A percentile compares a stretch with the other conserved stretches of the same genome.
phyloP scores from a whole-genome alignment of 805 yeast genomes.

The Candida koratica region DNA sequence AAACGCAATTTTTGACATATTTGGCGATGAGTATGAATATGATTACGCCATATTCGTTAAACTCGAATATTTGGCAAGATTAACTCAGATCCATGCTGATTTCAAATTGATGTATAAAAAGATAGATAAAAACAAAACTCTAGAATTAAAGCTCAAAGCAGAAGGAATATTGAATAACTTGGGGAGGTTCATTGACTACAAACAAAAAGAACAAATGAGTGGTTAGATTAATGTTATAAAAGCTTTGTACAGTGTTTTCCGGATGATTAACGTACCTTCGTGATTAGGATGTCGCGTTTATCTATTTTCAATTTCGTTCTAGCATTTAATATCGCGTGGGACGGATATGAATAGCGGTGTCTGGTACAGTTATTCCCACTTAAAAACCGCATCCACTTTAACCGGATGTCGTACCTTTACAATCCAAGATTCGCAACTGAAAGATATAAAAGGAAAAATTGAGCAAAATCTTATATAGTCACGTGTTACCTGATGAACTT shows the following conservation, averaged over 20 bases:
- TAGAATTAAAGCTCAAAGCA: conserved; percentile 55
- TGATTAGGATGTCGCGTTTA: background rate
- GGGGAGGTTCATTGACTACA: conserved; percentile 75
- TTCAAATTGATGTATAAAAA: conserved; percentile 21
- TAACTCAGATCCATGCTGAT: conserved; percentile 14
- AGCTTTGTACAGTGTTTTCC: background rate
- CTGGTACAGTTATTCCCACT: too few species aligned
- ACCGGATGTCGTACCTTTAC: background rate
- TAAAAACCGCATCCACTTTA: background rate
- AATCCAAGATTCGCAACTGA: background rate
- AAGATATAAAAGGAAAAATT: background rate
- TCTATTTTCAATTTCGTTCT: background rate
- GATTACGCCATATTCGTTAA: conserved; percentile 65
- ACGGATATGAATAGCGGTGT: background rate
- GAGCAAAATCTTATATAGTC: background rate
- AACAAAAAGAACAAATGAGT: conserved; percentile 39
- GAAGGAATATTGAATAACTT: conserved; percentile 66
- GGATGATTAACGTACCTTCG: background rate
- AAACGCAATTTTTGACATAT: conserved; percentile 70
- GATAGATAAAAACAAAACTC: conserved; percentile 44
- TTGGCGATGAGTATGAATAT: conserved; percentile 69
- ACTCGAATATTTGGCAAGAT: conserved; percentile 43
- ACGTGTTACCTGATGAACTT: conserved; percentile 1
- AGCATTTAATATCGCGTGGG: background rate
- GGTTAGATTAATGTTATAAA: too few species aligned